Percentiles rank a stretch among this genome's conserved stretches.
Evolutionary conservation across 2,329 filamentous ascomycete genomes (phyloP).

Genomic region (Ophiocordyceps sinensis): DNA sequence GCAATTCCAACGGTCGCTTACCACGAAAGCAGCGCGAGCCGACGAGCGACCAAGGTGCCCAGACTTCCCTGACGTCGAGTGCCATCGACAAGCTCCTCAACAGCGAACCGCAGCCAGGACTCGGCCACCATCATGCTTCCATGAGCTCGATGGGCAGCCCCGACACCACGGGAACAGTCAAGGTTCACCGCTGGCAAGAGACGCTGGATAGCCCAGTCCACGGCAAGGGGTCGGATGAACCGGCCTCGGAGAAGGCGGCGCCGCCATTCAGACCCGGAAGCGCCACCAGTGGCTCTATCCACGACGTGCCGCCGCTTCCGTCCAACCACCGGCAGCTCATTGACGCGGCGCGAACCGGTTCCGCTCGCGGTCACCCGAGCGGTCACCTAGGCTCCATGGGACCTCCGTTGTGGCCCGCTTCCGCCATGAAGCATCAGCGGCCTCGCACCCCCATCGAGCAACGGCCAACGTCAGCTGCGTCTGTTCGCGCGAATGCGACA

Average conservation of each 20-base stretch:
- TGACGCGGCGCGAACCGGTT: conserved; percentile 55
- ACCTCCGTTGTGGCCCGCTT: conserved; percentile 71
- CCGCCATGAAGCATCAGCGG: conserved; percentile 41
- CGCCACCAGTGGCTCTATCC: conserved; percentile 43
- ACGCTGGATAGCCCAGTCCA: conserved; percentile 30
- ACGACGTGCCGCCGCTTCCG: conserved; percentile 56
- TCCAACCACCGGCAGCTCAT: conserved; percentile 73
- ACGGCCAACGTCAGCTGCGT: conserved; percentile 27
- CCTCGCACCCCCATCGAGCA: conserved; percentile 47
- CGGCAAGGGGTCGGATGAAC: conserved; percentile 23
- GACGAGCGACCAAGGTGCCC: conserved; percentile 58
- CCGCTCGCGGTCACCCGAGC: conserved; percentile 31
- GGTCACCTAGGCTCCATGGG: conserved; percentile 50
- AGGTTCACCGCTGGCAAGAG: conserved; percentile 32
- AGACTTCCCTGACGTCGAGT: conserved; percentile 71
- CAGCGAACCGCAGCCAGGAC: conserved; percentile 14
- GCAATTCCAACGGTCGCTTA: conserved; percentile 32
- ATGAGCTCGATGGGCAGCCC: conserved; percentile 18
- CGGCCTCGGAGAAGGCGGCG: conserved; percentile 17
- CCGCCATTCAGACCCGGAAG: conserved; percentile 50
- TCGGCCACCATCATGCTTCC: conserved; percentile 22
- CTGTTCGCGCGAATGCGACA: conserved; percentile 42
- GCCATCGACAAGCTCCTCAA: conserved; percentile 66
- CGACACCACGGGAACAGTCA: conserved; percentile 25
- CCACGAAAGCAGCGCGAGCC: conserved; percentile 23